Evolutionary conservation across 495 filamentous ascomycete genomes (phyloP).

Genomic region (Penicillium lividum): DNA sequence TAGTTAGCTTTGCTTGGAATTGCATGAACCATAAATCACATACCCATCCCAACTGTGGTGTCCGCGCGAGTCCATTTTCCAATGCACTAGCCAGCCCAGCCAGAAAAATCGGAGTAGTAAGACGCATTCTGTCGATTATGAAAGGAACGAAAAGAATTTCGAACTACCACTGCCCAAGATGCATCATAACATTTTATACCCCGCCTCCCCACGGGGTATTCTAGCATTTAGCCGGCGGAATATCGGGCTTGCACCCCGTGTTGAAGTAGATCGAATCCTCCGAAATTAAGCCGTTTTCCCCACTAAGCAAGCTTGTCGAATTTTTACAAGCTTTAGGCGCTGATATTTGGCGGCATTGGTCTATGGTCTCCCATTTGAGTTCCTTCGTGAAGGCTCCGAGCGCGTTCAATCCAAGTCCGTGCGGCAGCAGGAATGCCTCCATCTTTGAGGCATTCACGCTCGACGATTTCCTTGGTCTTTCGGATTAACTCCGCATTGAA

Average conservation of each 20-base stretch:
- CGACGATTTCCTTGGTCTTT: constrained; percentile 34
- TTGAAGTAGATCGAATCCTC: constrained; percentile 4
- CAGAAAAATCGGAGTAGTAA: constrained; percentile 10
- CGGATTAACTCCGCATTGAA: constrained; percentile 8
- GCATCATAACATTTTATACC: constrained; percentile 9
- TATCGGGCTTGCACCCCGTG: neutral
- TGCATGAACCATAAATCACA: neutral
- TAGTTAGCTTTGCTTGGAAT: neutral
- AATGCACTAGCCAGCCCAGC: constrained; percentile 21
- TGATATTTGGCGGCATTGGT: constrained; percentile 11
- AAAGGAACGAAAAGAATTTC: neutral
- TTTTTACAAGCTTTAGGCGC: constrained; percentile 1
- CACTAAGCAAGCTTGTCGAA: neutral
- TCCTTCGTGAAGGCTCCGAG: constrained; percentile 32
- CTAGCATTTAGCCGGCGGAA: constrained; percentile 6
- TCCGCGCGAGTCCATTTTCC: constrained; percentile 45
- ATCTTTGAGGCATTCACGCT: constrained; percentile 43
- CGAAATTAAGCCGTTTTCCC: constrained; percentile 13
- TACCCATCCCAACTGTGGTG: constrained; percentile 46
- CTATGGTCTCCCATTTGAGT: constrained; percentile 8
- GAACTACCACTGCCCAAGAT: neutral
- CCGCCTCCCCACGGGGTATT: constrained; percentile 11
- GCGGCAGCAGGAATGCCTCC: constrained; percentile 38
- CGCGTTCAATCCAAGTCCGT: constrained; percentile 48
- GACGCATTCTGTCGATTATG: constrained; percentile 6